Evolutionary conservation across 2,329 filamentous ascomycete genomes (phyloP).

Genomic region (Scortechinia acanthostroma): DNA sequence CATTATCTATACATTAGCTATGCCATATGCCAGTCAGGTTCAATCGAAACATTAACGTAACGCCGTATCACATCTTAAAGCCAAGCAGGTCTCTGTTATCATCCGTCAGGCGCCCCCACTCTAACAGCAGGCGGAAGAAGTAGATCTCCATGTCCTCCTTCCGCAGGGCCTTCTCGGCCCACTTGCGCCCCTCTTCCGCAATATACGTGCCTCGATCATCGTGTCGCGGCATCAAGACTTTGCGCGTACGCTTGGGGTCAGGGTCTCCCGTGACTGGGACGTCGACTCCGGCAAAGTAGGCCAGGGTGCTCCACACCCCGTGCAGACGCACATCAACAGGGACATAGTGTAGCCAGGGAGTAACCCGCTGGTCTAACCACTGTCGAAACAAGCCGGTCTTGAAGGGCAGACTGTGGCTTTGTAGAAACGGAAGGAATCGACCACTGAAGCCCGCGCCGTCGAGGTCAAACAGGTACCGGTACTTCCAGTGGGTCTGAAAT

Average conservation of each 20-base stretch:
- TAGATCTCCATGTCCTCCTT: conserved; percentile 53
- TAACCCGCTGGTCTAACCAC: conserved; percentile 56
- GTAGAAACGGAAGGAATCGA: conserved; percentile 40
- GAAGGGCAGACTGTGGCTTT: conserved; percentile 41
- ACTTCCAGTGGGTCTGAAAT: conserved; percentile 25
- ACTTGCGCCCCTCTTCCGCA: conserved; percentile 40
- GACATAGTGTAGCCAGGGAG: conserved; percentile 57
- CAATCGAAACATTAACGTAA: no score
- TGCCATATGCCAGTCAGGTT: no score
- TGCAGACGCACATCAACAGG: conserved; percentile 40
- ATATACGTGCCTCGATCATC: conserved; percentile 34
- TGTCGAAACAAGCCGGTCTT: conserved; percentile 55
- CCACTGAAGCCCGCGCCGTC: conserved; percentile 45
- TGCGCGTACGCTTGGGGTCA: background rate
- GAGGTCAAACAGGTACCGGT: conserved; percentile 50
- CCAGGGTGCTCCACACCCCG: background rate
- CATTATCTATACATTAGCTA: no score
- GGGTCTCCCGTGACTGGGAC: background rate
- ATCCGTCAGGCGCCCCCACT: conserved; percentile 32
- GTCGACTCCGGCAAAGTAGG: background rate
- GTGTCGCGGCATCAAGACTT: background rate
- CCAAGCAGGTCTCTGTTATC: conserved; percentile 25
- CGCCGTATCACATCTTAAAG: conserved; percentile 12
- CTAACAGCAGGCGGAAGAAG: conserved; percentile 41
- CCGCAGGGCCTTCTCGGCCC: conserved; percentile 43